Evolutionary conservation across 2,329 filamentous ascomycete species (phyloP).

Genomic region (Ascochyta koolunga): DNA sequence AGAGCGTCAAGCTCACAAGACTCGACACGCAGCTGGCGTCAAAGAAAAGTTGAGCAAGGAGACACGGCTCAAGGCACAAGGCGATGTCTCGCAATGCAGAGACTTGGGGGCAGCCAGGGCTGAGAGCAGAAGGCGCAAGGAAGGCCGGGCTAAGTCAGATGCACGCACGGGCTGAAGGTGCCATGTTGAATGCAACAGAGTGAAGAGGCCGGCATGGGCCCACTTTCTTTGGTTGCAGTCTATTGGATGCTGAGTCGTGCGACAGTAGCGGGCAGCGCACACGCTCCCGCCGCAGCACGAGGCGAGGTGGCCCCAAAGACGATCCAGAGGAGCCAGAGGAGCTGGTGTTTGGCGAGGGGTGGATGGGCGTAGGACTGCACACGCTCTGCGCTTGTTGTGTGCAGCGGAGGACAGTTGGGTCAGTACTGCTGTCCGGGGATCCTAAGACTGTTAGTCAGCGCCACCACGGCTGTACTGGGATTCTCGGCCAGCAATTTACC

Average conservation of each 20-base stretch:
- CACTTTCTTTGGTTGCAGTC: slow-evolving; percentile 11
- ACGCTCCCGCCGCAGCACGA: slow-evolving; percentile 37
- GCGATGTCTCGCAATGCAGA: slow-evolving; percentile 32
- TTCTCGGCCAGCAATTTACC: slow-evolving; percentile 22
- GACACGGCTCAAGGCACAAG: slow-evolving; percentile 24
- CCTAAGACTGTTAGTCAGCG: slow-evolving; percentile 3
- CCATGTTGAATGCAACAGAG: slow-evolving; percentile 30
- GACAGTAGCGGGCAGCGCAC: slow-evolving; percentile 39
- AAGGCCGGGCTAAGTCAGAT: slow-evolving; percentile 21
- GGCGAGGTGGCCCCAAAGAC: slow-evolving; percentile 13
- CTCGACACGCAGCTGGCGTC: slow-evolving; percentile 21
- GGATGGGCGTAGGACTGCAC: neutral
- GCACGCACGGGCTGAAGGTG: slow-evolving; percentile 28
- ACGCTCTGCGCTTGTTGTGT: neutral
- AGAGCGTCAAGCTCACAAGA: slow-evolving; percentile 41
- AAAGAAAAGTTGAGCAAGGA: slow-evolving; percentile 24
- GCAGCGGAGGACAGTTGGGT: neutral
- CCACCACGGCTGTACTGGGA: slow-evolving; percentile 8
- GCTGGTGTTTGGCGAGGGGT: slow-evolving; percentile 1
- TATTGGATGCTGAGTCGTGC: slow-evolving; percentile 37
- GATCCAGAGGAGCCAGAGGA: slow-evolving; percentile 3
- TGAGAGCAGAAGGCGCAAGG: slow-evolving; percentile 34
- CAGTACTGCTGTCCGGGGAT: neutral
- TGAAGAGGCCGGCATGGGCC: slow-evolving; percentile 30
- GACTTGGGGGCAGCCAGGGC: slow-evolving; percentile 32